A percentile compares a stretch with the other conserved stretches of the same genome.
phyloP scores from a whole-genome alignment of 179 eudicot genomes.

The Patellifolia procumbens region DNA sequence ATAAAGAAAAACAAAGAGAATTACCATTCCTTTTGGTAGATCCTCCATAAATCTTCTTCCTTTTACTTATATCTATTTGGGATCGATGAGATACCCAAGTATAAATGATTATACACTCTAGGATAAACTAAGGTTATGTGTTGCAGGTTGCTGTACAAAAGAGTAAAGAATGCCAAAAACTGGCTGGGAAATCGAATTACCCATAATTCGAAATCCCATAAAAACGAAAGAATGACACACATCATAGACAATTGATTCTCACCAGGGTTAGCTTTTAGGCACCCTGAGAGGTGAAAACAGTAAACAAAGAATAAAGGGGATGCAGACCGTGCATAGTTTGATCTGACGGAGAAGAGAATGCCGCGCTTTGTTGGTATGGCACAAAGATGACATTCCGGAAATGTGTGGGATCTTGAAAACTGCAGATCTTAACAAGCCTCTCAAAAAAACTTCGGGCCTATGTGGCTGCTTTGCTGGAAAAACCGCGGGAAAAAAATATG shows the following conservation, averaged over 20 bases:
- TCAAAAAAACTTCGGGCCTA: constrained; percentile 57
- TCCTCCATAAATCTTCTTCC: constrained; percentile 38
- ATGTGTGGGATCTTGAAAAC: constrained; percentile 24
- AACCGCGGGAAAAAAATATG: constrained; percentile 28
- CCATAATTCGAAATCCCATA: constrained; percentile 49
- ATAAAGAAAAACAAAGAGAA: constrained; percentile 33
- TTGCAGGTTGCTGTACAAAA: constrained; percentile 53
- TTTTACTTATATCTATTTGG: constrained; percentile 31
- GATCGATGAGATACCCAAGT: constrained; percentile 59
- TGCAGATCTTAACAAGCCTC: constrained; percentile 64
- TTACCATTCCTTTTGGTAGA: constrained; percentile 46
- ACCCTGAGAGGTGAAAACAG: constrained; percentile 28
- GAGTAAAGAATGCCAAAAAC: constrained; percentile 41
- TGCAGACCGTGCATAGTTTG: constrained; percentile 37
- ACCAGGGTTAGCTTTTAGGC: constrained; percentile 35
- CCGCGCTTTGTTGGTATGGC: constrained; percentile 37
- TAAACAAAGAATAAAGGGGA: constrained; percentile 33
- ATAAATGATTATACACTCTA: constrained; percentile 63
- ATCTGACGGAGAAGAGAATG: constrained; percentile 28
- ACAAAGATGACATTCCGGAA: constrained; percentile 49
- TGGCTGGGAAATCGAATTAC: constrained; percentile 44
- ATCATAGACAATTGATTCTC: constrained; percentile 24
- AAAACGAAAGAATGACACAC: constrained; percentile 48
- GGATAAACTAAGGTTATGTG: constrained; percentile 35
- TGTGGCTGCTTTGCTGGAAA: constrained; percentile 57